Conservation (phyloP, 176 grass and related monocot species). For the Bolboschoenus planiculmis region DNA sequence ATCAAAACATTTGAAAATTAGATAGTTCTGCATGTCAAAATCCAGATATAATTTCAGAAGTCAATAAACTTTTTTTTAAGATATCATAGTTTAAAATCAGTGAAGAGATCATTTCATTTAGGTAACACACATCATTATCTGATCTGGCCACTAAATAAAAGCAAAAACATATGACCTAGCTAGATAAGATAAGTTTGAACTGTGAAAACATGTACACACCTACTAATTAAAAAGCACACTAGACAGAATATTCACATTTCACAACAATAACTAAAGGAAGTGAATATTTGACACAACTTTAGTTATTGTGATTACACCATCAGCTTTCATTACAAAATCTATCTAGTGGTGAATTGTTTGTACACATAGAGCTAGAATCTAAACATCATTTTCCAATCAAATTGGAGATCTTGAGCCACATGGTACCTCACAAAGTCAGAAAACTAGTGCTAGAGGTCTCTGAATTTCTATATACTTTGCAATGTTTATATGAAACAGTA, state of each 20-base stretch:
- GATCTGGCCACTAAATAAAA: conserved; percentile 4
- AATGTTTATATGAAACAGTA: neutral
- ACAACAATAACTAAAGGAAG: neutral
- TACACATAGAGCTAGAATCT: neutral
- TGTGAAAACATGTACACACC: neutral
- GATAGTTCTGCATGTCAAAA: neutral
- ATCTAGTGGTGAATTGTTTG: neutral
- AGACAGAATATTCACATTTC: neutral
- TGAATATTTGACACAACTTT: conserved; percentile 13
- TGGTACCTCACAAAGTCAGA: neutral
- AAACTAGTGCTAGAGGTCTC: neutral
- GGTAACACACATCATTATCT: neutral
- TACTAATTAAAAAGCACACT: conserved; percentile 5
- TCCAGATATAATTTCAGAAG: neutral
- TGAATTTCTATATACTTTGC: neutral
- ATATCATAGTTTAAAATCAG: neutral
- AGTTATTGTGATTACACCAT: neutral
- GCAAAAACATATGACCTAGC: neutral
- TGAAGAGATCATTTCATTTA: neutral
- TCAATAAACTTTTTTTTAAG: neutral
- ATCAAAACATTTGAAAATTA: neutral
- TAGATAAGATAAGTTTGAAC: neutral
- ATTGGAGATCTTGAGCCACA: neutral
- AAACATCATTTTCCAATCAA: conserved; percentile 2
- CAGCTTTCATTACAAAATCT: neutral